These are phyloP conservation scores for Ceratocystis cacaofunesta DNA, from an alignment of 2,329 filamentous ascomycete species.

Conservation along the genomic window DNA sequence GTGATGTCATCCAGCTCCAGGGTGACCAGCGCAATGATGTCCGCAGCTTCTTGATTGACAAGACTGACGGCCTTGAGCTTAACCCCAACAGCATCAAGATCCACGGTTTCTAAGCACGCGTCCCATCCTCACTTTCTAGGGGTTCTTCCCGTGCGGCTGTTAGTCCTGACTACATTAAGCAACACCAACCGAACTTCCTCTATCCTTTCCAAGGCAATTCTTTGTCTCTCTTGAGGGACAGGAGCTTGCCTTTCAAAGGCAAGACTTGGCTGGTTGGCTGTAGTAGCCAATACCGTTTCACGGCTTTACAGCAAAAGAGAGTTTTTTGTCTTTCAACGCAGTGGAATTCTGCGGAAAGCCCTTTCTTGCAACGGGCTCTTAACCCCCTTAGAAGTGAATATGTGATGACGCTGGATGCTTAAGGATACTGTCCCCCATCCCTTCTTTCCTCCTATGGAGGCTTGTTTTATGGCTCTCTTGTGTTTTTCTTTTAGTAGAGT, in stretches of 20 bases:
- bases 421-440: not conserved
- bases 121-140: constrained; percentile 4
- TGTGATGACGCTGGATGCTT: too few species aligned
- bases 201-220: not conserved
- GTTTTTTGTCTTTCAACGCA: constrained; percentile 11
- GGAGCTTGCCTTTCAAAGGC: not conserved
- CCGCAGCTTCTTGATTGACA: constrained; percentile 91
- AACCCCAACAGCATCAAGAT: constrained; percentile 97
- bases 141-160: not conserved
- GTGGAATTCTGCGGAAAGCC: constrained; percentile 15
- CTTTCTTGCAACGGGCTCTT: constrained; percentile 9
- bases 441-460: too few species aligned
- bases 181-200: not conserved
- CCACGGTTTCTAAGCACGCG: constrained; percentile 34
- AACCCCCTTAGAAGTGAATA: too few species aligned
- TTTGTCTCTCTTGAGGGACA: too few species aligned
- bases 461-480: too few species aligned
- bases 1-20: constrained; percentile 98
- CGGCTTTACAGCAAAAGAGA: constrained; percentile 2
- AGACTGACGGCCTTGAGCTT: constrained; percentile 85
- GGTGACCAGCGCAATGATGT: constrained; percentile 98
- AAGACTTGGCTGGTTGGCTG: not conserved
- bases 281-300: not conserved
- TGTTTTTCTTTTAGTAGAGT: not conserved
- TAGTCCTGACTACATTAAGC: constrained; percentile 11